Evolutionary conservation across 352 stramenopile species (phyloP).

Genomic region (Globisporangium acanthophoron): DNA sequence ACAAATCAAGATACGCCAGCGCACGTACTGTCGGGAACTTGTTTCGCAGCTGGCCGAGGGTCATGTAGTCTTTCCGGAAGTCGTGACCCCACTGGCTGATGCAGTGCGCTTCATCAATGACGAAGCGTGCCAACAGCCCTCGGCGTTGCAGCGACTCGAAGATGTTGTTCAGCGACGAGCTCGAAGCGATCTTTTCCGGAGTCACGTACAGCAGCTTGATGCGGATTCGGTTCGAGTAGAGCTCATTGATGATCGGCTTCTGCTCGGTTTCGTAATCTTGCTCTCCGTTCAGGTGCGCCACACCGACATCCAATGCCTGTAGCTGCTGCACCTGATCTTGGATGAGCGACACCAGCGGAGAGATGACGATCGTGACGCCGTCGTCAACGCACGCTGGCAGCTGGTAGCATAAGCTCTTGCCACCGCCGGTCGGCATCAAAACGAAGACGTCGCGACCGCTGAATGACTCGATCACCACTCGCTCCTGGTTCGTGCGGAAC

Average conservation of each 20-base stretch:
- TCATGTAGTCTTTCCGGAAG: conserved; percentile 79
- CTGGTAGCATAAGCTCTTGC: conserved; percentile 99
- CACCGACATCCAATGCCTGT: conserved; percentile 89
- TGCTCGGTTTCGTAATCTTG: conserved; percentile 86
- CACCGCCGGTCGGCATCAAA: conserved; percentile 98
- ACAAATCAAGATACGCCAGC: not conserved
- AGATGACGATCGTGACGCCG: conserved; percentile 97
- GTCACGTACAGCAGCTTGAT: conserved; percentile 99
- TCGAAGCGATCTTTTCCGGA: conserved; percentile 95
- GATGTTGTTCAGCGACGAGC: conserved; percentile 83
- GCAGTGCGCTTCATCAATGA: conserved; percentile 97
- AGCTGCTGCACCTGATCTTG: conserved; percentile 98
- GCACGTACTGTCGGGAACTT: not conserved
- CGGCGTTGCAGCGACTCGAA: conserved; percentile 80
- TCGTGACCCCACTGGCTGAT: conserved; percentile 99
- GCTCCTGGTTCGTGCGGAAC: conserved; percentile 94
- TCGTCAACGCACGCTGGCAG: conserved; percentile 86
- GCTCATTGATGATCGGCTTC: conserved; percentile 79
- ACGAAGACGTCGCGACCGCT: conserved; percentile 95
- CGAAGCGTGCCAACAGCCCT: conserved; percentile 92
- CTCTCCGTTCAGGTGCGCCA: conserved; percentile 81
- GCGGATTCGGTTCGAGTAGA: conserved; percentile 78
- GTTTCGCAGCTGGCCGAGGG: not conserved
- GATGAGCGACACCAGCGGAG: conserved; percentile 97
- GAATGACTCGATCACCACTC: conserved; percentile 93